Base-by-base conservation (phyloP, 148 eudicot species). In the Rhododendron molle region DNA sequence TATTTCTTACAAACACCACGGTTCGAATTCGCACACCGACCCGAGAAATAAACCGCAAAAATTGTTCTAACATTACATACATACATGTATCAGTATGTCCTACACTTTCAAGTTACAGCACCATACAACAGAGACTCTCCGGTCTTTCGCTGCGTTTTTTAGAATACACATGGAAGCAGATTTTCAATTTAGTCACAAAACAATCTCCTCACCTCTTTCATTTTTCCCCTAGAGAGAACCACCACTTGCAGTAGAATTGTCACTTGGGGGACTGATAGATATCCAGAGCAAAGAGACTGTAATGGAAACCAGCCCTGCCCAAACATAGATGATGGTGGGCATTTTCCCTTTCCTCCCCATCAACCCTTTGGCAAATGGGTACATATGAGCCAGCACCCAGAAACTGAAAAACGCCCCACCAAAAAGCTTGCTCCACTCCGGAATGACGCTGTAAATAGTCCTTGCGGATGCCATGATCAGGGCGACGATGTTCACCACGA, bases 361-460 rank as follows among this genome's bases (percentile, higher is more conserved):
- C 83, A 96, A 90, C 23, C 99, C 99, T 80, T 96, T 94, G 0
- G 90, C 90, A 62, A 96, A 96, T 3, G 99, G 99, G 84, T 96
- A 96, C 96, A 94, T 93, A 36, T 96, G 99, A 52, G 96, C 86
- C 90, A 96, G 84, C 74, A 69, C 74, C 74, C 74, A 69, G 6
- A 69, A 69, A 69, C 74, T 69, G 74, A 69, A 69, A 30, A 69
- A 69, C 36, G 74, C 36, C 36, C 78, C 79, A 91, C 99, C 99
- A 93, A 96, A 30, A 92, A 88, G 90, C 91, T 91, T 94, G 28
- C 43, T 93, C 98, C 99, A 96, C 79, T 96, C 89, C 0, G 98
- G 98, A 14, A 96, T 93, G 67, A 91, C 95, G 23, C 96, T 92
- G 47, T 91, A 96, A 1, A 96, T 62, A 5, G 98, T 96, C 85